Percentiles rank a stretch among this genome's conserved stretches.
phyloP scores from a whole-genome alignment of 2,329 filamentous ascomycete species.

The Mariannaea elegans region DNA sequence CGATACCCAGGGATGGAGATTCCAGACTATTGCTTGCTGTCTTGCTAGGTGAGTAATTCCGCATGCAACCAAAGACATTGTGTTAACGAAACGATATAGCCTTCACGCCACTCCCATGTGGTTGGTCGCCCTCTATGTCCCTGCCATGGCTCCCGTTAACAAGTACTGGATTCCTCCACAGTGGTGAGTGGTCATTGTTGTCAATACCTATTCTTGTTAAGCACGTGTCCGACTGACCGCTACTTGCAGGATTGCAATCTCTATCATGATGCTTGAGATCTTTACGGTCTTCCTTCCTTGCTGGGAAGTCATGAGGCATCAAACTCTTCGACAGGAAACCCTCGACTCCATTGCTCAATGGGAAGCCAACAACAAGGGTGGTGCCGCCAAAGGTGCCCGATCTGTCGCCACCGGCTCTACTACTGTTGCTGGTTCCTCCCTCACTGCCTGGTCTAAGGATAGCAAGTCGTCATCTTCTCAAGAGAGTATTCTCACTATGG shows the following conservation, averaged over 20 bases:
- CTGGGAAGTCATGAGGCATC: constrained; percentile 61
- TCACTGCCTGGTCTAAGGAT: constrained; percentile 48
- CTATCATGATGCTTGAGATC: constrained; percentile 70
- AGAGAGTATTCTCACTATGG: constrained; percentile 49
- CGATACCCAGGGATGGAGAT: constrained; percentile 73
- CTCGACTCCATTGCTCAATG: constrained; percentile 59
- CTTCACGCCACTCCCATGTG: constrained; percentile 74
- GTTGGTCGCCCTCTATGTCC: constrained; percentile 66
- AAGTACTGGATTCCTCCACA: constrained; percentile 66
- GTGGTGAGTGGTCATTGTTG: constrained; percentile 59
- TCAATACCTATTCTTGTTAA: neutral
- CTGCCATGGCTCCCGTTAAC: constrained; percentile 62
- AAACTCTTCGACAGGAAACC: constrained; percentile 56
- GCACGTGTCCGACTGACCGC: neutral
- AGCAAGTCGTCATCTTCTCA: constrained; percentile 42
- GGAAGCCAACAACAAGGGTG: constrained; percentile 52
- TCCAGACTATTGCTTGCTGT: constrained; percentile 66
- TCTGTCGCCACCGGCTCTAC: constrained; percentile 48
- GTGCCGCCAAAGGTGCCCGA: constrained; percentile 38
- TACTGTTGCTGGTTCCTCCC: constrained; percentile 44
- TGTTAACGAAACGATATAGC: constrained; percentile 45
- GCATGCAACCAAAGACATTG: neutral
- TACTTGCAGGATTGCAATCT: constrained; percentile 60
- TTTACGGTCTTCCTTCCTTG: constrained; percentile 72
- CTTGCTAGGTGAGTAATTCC: constrained; percentile 51